These are phyloP conservation scores for Ganoderma resinaceum DNA, from an alignment of 1,284 basidiomycete genomes.

Conservation along the genomic window DNA sequence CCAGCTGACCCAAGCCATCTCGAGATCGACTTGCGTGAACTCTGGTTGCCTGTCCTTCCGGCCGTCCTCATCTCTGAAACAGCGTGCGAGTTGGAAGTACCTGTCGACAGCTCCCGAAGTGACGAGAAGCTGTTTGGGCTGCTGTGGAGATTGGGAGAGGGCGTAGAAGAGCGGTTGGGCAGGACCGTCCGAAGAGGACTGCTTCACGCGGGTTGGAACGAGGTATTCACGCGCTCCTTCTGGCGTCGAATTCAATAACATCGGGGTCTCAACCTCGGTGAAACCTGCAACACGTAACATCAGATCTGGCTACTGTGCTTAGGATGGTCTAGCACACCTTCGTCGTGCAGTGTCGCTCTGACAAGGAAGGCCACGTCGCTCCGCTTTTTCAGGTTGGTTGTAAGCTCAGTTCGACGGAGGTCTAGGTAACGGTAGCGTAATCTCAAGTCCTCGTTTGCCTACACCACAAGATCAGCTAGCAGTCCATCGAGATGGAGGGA, in stretches of 20 bases:
- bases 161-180: slow-evolving; percentile 81
- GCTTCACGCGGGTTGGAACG: slow-evolving; percentile 79
- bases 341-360: slow-evolving; percentile 75
- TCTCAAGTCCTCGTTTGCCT: slow-evolving; percentile 89
- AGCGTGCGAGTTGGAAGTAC: slow-evolving; percentile 93
- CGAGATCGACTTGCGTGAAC: slow-evolving; percentile 96
- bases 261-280: slow-evolving; percentile 92
- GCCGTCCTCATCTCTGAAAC: slow-evolving; percentile 96
- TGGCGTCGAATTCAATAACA: slow-evolving; percentile 91
- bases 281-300: slow-evolving; percentile 62
- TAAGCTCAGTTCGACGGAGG: slow-evolving; percentile 77
- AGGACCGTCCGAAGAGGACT: slow-evolving; percentile 24
- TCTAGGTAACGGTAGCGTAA: slow-evolving; percentile 90
- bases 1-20: slow-evolving; percentile 96
- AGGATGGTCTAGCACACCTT: slow-evolving; percentile 54
- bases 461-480: slow-evolving; percentile 8
- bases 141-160: slow-evolving; percentile 93
- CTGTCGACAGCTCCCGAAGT: slow-evolving; percentile 89
- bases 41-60: slow-evolving; percentile 95
- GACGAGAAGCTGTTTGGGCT: slow-evolving; percentile 94
- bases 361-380: slow-evolving; percentile 83
- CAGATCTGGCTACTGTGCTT: slow-evolving; percentile 7
- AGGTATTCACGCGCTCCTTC: slow-evolving; percentile 96
- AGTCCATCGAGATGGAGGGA: background rate
- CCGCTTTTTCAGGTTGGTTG: slow-evolving; percentile 82